These are phyloP conservation scores for Ophiostoma ips DNA, from an alignment of 2,329 filamentous ascomycete genomes.

Conservation along the genomic window DNA sequence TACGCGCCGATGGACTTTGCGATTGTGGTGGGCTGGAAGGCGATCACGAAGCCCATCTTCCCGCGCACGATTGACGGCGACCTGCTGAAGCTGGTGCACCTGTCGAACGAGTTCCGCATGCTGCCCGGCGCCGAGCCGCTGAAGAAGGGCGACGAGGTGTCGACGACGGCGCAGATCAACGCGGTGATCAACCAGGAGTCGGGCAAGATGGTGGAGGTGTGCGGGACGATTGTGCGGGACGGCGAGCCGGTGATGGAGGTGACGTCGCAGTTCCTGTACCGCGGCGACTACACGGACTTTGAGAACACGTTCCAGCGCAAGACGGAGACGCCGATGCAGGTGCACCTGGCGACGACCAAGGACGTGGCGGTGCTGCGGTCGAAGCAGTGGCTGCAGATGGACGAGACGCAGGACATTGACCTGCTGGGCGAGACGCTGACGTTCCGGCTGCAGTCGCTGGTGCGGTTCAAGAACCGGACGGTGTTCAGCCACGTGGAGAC, in stretches of 20 bases:
- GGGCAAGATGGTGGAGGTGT: slow-evolving; percentile 99
- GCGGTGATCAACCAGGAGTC: slow-evolving; percentile 96
- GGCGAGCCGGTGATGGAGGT: slow-evolving; percentile 91
- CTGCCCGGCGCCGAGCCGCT: slow-evolving; percentile 85
- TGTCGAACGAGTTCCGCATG: slow-evolving; percentile 98
- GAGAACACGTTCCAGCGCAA: slow-evolving; percentile 99
- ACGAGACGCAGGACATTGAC: slow-evolving; percentile 58
- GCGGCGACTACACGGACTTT: slow-evolving; percentile 81
- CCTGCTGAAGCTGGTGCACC: slow-evolving; percentile 84
- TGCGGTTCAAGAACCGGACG: slow-evolving; percentile 88
- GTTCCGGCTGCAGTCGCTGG: slow-evolving; percentile 85
- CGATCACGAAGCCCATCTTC: slow-evolving; percentile 98
- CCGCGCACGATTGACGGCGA: slow-evolving; percentile 92
- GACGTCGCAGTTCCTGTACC: slow-evolving; percentile 94
- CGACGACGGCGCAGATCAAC: slow-evolving; percentile 91
- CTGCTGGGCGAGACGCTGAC: slow-evolving; percentile 85
- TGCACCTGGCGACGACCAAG: slow-evolving; percentile 74
- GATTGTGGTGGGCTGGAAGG: slow-evolving; percentile 97
- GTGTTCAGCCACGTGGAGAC: slow-evolving; percentile 89
- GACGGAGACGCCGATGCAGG: slow-evolving; percentile 85
- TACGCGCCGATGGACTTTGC: slow-evolving; percentile 98
- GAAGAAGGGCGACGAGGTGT: slow-evolving; percentile 86
- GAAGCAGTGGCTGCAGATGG: slow-evolving; percentile 94
- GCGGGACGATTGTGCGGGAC: slow-evolving; percentile 80
- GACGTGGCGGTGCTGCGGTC: slow-evolving; percentile 89